phyloP scores from a whole-genome alignment of 192 early-diverging fungal genomes.

The Linnemannia exigua region DNA sequence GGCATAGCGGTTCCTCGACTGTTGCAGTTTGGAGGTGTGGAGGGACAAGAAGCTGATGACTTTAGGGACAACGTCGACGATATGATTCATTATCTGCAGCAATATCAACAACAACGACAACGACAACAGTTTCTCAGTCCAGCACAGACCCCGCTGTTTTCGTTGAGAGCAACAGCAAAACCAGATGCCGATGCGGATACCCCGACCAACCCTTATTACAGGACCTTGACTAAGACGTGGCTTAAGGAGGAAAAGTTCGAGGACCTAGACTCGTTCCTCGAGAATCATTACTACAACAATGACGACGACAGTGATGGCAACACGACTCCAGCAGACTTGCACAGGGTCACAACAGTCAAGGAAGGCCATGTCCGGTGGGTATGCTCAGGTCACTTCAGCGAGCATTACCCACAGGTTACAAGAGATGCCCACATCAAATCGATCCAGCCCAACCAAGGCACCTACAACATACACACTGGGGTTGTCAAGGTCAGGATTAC shows the following conservation, averaged over 20 bases:
- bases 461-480: not conserved
- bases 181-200: too few relatives aligned
- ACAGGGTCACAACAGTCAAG: not conserved
- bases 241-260: not conserved
- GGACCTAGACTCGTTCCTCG: not conserved
- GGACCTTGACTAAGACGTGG: not conserved
- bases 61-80: not conserved
- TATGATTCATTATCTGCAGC: not conserved
- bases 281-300: not conserved
- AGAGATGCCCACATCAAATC: not conserved
- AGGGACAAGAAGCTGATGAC: not conserved
- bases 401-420: not conserved
- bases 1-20: not conserved
- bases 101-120: not conserved
- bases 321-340: not conserved
- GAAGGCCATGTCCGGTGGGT: not conserved
- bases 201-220: not conserved
- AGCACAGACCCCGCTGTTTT: not conserved
- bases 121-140: not conserved
- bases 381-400: not conserved
- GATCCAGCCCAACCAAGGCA: not conserved
- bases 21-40: not conserved
- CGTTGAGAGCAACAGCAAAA: not conserved
- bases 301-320: not conserved
- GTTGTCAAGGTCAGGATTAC: not conserved